phyloP scores from a whole-genome alignment of 805 yeast species.

The Metschnikowia similis region DNA sequence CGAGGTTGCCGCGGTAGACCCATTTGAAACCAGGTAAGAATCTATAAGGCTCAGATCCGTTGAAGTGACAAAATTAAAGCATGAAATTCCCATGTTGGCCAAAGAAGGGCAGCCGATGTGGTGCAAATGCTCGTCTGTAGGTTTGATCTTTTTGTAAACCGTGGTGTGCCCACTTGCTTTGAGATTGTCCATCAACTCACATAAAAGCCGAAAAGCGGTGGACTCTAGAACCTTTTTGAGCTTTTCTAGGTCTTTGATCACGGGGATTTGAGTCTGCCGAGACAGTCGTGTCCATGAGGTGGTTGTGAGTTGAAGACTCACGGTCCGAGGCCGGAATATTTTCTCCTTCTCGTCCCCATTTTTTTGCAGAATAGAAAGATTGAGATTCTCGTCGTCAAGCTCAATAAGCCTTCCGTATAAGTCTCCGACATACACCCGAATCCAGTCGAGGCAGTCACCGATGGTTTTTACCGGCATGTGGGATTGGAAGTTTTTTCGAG shows the following conservation, averaged over 20 bases:
- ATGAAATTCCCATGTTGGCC: conserved; percentile 45
- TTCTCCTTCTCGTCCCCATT: conserved; percentile 20
- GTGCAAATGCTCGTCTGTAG: conserved; percentile 15
- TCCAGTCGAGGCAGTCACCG: conserved; percentile 69
- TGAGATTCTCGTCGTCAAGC: conserved; percentile 58
- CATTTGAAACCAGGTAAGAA: conserved; percentile 18
- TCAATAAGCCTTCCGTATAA: conserved; percentile 67
- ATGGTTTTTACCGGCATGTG: conserved; percentile 45
- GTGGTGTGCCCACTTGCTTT: conserved; percentile 20
- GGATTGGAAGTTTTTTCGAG: conserved; percentile 73
- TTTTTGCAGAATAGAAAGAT: conserved; percentile 23
- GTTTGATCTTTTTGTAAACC: conserved; percentile 17
- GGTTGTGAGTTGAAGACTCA: conserved; percentile 38
- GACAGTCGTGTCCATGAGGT: conserved; percentile 26
- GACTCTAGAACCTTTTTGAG: conserved; percentile 20
- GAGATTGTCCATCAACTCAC: conserved; percentile 32
- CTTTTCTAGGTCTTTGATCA: conserved; percentile 34
- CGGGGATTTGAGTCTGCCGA: conserved; percentile 39
- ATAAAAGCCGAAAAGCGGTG: conserved; percentile 36
- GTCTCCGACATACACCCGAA: conserved; percentile 79
- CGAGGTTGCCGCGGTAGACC: neutral
- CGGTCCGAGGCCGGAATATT: conserved; percentile 51
- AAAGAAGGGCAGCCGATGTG: conserved; percentile 38
- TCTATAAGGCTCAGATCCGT: conserved; percentile 33
- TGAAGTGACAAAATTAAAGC: conserved; percentile 51